phyloP scores from a whole-genome alignment of 1,284 basidiomycete genomes.

The Phylloporus sp. region DNA sequence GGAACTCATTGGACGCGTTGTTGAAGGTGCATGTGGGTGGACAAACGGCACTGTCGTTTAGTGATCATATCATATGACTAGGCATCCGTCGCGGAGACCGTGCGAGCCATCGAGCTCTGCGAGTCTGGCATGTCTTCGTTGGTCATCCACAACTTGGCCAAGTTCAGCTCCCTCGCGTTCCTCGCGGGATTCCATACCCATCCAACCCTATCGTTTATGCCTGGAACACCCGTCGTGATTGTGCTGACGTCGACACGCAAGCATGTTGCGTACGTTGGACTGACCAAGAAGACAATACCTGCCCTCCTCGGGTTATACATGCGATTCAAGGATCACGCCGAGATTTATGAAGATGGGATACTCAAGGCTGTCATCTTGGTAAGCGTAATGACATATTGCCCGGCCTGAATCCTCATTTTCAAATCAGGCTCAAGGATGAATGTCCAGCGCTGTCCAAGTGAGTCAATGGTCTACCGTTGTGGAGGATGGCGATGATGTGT shows the following conservation, averaged over 20 bases:
- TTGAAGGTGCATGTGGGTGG: conserved; percentile 78
- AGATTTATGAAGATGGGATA: conserved; percentile 41
- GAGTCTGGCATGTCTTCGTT: conserved; percentile 68
- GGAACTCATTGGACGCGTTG: conserved; percentile 64
- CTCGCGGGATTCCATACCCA: conserved; percentile 70
- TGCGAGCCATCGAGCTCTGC: conserved; percentile 69
- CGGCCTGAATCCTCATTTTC: no score
- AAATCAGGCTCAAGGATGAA: no score
- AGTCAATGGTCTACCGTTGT: no score
- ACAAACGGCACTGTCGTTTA: not conserved
- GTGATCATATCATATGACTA: conserved; percentile 34
- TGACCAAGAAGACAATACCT: no score
- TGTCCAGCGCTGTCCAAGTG: no score
- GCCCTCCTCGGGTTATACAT: no score
- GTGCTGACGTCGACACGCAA: conserved; percentile 48
- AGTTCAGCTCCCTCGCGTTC: conserved; percentile 86
- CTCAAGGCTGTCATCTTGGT: conserved; percentile 63
- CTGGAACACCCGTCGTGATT: conserved; percentile 26
- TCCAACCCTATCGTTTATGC: conserved; percentile 16
- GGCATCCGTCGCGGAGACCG: conserved; percentile 70
- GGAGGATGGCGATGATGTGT: no score
- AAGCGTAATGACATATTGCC: no score
- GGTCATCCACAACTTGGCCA: conserved; percentile 82
- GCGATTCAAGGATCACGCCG: no score
- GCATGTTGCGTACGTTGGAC: conserved; percentile 77